These are phyloP conservation scores for Phylloporus sp. DNA, from an alignment of 768 basidiomycete species.

Conservation along the genomic window DNA sequence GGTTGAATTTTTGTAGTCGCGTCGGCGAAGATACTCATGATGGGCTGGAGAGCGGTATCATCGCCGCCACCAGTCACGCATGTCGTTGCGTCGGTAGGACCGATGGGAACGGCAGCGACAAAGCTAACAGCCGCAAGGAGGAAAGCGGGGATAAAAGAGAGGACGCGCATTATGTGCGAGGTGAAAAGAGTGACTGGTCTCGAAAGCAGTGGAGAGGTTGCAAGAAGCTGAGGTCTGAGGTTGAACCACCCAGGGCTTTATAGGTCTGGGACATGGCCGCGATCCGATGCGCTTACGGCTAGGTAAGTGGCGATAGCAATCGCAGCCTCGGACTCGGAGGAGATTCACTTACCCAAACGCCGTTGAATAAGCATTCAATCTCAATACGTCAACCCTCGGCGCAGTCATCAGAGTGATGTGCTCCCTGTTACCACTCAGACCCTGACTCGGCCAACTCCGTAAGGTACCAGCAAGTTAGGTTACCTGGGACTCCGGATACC, in stretches of 20 bases:
- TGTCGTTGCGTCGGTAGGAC: neutral
- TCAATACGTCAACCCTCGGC: too few relatives aligned
- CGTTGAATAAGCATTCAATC: too few relatives aligned
- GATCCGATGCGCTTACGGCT: too few relatives aligned
- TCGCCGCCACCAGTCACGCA: neutral
- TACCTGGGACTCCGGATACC: too few relatives aligned
- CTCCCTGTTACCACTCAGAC: too few relatives aligned
- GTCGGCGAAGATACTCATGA: neutral
- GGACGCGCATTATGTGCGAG: slow-evolving; percentile 22
- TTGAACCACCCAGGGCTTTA: neutral
- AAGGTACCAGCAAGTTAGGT: too few relatives aligned
- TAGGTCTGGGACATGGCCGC: too few relatives aligned
- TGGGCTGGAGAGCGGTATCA: neutral
- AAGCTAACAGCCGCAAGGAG: slow-evolving; percentile 14
- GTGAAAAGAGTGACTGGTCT: slow-evolving; percentile 11
- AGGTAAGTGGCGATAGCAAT: too few relatives aligned
- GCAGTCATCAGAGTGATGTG: too few relatives aligned
- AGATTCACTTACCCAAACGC: too few relatives aligned
- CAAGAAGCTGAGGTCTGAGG: neutral
- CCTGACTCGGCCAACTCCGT: too few relatives aligned
- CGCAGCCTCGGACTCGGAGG: too few relatives aligned
- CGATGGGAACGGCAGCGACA: slow-evolving; percentile 12
- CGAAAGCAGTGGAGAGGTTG: neutral
- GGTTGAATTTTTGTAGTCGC: neutral
- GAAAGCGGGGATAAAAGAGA: slow-evolving; percentile 21